Base-by-base conservation (phyloP, 805 yeast species). In the Ogataea sp. region DNA sequence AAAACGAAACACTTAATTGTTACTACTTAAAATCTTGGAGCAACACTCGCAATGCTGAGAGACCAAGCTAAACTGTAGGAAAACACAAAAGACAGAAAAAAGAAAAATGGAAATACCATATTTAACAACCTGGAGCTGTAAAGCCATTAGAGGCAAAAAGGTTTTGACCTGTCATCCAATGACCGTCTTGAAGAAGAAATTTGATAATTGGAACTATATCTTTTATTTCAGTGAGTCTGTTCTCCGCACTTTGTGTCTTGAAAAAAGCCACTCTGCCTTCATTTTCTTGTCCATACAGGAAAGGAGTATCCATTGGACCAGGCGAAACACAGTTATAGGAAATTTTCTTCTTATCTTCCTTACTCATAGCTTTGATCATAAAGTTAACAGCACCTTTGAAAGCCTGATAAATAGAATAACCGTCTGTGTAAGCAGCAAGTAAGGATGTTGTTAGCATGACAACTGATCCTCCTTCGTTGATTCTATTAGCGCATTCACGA, bases 121-220 rank as follows among this genome's bases (percentile, higher is more conserved):
- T 15, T 26, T 11, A 26, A 11, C 29, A 26, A 13, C 29, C 29
- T 48, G 72, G 80, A 36, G 84, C 81, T 43, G 82, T 75, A 58
- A 77, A 76, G 6, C 83, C 84, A 46, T 83, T 83, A 36, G 70
- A 67, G 37, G 80, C 79, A 47, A 65, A 79, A 39, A 79, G 62
- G 46, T 82, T 78, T 59, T 80, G 87, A 38, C 86, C 86, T 36
- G 77, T 77, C 54, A 79, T 71, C 84, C 85, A 80, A 50, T 66
- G 67, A 42, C 85, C 85, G 45, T 77, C 81, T 38, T 79, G 70
- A 27, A 67, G 80, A 55, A 79, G 64, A 55, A 79, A 76, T 45
- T 71, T 59, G 42, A 79, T 55, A 39, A 77, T 73, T 44, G 86
- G 86, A 40, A 73, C 82, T 52, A 80, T 78, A 49, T 80, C 86